Base-by-base conservation (phyloP, 139 green algal genomes). In the Chloropicon primus region DNA sequence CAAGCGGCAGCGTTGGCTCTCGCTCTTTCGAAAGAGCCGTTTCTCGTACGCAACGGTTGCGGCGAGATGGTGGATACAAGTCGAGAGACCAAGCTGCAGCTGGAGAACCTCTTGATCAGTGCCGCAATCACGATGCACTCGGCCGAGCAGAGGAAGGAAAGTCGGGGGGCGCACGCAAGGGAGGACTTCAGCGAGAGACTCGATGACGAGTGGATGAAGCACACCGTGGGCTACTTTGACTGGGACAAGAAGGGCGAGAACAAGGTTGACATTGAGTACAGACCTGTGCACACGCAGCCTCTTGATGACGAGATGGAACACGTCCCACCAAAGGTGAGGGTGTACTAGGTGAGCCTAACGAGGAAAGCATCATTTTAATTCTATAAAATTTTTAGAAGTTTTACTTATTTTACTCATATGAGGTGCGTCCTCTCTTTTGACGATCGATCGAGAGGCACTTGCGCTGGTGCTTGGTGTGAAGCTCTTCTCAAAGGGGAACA, bases 101-200 rank as follows among this genome's bases (percentile, higher is more conserved):
- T 99, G 80, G 93, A 99, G 82, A 99, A 99, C 87, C 86, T 98
- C 85, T 89, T 99, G 21, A 91, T 90, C 77, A 98, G 97, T 77
- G 93, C 93, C 10, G 76, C 84, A 24, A 78, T 92, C 53, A 96
- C 92, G 23, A 95, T 95, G 87, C 92, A 96, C 86, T 85, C 72
- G 2, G 87, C 83, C 26, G 82, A 89, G 87, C 86, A 75, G 17
- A 78, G 85, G 74, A 90, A 96, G 84, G 95, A 99, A 85, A 90
- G 78, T 1, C 93, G 95, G 53, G 95, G 95, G 22, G 95, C 95
- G 0, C 95, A 99, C 80, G 90, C 95, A 2, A 91, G 92, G 25
- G 95, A 99, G 86, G 95, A 99, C 88, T 99, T 97, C 83, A 74
- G 86, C 0, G 78, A 92, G 26, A 26, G 95, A 41, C 83, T 97